Evolutionary conservation across 495 filamentous ascomycete species (phyloP).

Genomic region (Lepidopterella palustris): DNA sequence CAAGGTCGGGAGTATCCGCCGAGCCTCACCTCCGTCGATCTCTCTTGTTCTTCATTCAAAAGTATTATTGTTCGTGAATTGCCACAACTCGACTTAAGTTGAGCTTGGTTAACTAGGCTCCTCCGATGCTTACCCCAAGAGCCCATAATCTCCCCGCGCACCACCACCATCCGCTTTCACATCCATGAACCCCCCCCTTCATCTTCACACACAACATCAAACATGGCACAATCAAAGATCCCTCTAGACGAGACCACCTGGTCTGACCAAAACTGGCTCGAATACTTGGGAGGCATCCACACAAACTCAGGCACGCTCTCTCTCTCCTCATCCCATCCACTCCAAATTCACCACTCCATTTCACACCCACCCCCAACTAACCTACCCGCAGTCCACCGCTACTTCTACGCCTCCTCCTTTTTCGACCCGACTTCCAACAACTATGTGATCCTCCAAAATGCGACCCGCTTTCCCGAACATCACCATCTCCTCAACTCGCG

Average conservation of each 20-base stretch:
- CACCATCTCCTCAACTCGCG: constrained; percentile 55
- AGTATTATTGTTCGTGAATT: neutral
- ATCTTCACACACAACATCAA: neutral
- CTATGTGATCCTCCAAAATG: constrained; percentile 66
- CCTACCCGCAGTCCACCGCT: constrained; percentile 72
- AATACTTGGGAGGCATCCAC: constrained; percentile 49
- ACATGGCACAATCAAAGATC: constrained; percentile 44
- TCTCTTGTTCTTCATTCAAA: too few species aligned
- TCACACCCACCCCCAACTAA: constrained; percentile 1
- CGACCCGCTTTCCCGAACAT: constrained; percentile 56
- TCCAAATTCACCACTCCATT: too few species aligned
- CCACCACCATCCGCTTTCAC: neutral
- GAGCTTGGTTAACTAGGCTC: too few species aligned
- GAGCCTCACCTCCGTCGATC: too few species aligned
- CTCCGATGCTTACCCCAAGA: too few species aligned
- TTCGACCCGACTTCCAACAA: constrained; percentile 90
- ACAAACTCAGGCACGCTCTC: constrained; percentile 32
- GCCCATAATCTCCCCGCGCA: too few species aligned
- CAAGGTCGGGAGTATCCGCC: neutral
- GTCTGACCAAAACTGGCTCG: constrained; percentile 53
- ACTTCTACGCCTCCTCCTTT: constrained; percentile 86
- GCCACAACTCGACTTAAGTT: neutral
- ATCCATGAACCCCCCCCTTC: neutral
- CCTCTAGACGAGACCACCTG: constrained; percentile 75
- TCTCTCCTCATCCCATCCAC: neutral